These are phyloP conservation scores for Nitzschia sp. DNA, from an alignment of 108 stramenopile genomes.

Conservation along the genomic window DNA sequence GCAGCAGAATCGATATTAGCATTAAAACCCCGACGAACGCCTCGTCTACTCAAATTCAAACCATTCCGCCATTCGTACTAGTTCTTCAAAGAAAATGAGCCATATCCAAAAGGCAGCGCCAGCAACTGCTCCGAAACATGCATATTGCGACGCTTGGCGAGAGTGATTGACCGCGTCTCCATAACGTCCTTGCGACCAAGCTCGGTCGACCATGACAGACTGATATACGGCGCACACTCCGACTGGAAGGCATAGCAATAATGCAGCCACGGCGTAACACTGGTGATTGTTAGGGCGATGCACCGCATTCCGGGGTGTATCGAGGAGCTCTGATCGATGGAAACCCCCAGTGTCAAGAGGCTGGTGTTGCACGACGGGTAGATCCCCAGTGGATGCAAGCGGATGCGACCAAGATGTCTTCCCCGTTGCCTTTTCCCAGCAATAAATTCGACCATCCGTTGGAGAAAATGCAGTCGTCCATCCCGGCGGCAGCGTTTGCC, in stretches of 20 bases:
- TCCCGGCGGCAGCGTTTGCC: constrained; percentile 35
- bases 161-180: constrained; percentile 38
- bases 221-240: constrained; percentile 35
- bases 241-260: constrained; percentile 30
- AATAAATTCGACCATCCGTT: constrained; percentile 43
- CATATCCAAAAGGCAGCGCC: constrained; percentile 23
- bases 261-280: constrained; percentile 27
- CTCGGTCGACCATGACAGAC: constrained; percentile 20
- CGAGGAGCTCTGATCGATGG: background rate
- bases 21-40: too few species aligned
- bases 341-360: background rate
- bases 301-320: constrained; percentile 26
- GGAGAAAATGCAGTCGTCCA: constrained; percentile 33
- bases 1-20: too few species aligned
- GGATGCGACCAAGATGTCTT: constrained; percentile 42
- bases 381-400: background rate
- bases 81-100: constrained; percentile 15
- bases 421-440: constrained; percentile 35
- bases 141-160: constrained; percentile 27
- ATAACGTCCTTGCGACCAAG: constrained; percentile 35
- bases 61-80: constrained; percentile 11
- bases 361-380: background rate
- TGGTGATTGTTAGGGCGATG: constrained; percentile 44
- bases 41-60: background rate
- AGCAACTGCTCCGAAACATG: constrained; percentile 14